phyloP scores from a whole-genome alignment of 768 basidiomycete genomes.

The Nidularia pulvinata region DNA sequence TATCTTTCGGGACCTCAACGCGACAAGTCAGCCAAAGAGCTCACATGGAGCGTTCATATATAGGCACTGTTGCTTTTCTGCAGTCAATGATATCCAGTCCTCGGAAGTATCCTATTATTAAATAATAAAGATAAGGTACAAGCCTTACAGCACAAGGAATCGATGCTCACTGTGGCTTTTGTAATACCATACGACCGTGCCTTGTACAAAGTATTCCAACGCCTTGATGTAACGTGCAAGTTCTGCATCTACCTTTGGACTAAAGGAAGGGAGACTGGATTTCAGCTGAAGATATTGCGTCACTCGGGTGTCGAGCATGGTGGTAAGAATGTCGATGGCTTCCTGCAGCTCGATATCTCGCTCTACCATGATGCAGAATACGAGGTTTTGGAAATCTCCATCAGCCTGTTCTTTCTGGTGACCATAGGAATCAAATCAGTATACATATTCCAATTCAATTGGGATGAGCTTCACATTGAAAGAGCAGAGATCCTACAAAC shows the following conservation, averaged over 20 bases:
- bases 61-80: too few relatives aligned
- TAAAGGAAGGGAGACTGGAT: constrained; percentile 4
- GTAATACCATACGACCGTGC: constrained; percentile 5
- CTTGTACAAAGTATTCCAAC: constrained; percentile 3
- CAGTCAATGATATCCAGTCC: background rate
- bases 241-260: constrained; percentile 3
- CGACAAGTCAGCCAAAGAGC: too few relatives aligned
- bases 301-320: constrained; percentile 16
- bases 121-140: background rate
- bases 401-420: constrained; percentile 25
- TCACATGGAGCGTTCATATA: too few relatives aligned
- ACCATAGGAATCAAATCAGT: background rate
- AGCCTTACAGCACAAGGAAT: background rate
- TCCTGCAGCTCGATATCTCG: constrained; percentile 16
- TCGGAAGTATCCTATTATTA: constrained; percentile 6
- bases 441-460: background rate
- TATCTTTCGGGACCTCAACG: too few relatives aligned
- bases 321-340: constrained; percentile 14
- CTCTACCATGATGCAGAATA: constrained; percentile 19
- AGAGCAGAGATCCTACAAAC: constrained; percentile 16
- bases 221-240: constrained; percentile 1
- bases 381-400: constrained; percentile 20
- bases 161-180: background rate
- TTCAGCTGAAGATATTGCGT: constrained; percentile 16
- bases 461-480: constrained; percentile 12